A percentile compares a stretch with the other conserved stretches of the same genome.
Conservation (phyloP, 495 filamentous ascomycete genomes). For the Aspergillus nidulans region DNA sequence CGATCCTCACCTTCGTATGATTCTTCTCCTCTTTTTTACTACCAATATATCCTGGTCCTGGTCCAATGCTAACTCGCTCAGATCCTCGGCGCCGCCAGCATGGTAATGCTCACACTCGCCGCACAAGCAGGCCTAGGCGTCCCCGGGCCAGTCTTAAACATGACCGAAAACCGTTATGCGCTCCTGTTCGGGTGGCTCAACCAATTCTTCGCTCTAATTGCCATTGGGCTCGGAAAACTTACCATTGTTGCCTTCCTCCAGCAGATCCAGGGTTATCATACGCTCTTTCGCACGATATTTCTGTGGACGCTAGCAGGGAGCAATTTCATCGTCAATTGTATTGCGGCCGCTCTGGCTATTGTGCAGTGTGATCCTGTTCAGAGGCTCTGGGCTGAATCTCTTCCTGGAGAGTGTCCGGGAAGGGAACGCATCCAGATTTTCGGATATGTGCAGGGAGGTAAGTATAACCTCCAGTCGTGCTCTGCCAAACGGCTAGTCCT, state of each 20-base stretch:
- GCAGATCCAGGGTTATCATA: constrained; percentile 10
- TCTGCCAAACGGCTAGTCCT: no score
- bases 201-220: constrained; percentile 4
- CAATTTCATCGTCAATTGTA: background rate
- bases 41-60: background rate
- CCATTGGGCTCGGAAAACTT: constrained; percentile 7
- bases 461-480: background rate
- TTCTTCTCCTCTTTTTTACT: background rate
- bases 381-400: background rate
- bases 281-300: background rate
- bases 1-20: background rate
- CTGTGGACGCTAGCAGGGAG: constrained; percentile 5
- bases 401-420: background rate
- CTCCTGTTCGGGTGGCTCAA: constrained; percentile 10
- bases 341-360: background rate
- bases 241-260: constrained; percentile 4
- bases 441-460: constrained; percentile 11
- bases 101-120: constrained; percentile 4
- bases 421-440: constrained; percentile 7
- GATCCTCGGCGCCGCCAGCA: constrained; percentile 7
- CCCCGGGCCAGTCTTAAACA: background rate
- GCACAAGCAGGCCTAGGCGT: constrained; percentile 4
- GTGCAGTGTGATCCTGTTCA: background rate
- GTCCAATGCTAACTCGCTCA: background rate
- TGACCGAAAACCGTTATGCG: background rate